Conservation (phyloP, 192 early-diverging fungal genomes). For the Physocladia obscura region DNA sequence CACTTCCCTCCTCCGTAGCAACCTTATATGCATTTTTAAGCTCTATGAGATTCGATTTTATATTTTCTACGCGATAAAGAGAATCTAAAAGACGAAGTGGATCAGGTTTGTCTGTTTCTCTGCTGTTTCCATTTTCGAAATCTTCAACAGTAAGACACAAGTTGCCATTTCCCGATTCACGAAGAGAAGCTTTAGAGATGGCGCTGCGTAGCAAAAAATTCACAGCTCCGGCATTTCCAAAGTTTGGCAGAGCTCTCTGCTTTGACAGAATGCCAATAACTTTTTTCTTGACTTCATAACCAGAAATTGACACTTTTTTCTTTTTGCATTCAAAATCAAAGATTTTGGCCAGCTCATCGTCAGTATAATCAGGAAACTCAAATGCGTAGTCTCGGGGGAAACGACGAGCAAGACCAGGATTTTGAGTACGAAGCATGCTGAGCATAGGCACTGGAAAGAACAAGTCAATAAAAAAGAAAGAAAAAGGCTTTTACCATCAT, state of each 20-base stretch:
- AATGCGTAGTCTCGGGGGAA: slow-evolving; percentile 42
- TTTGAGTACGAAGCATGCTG: slow-evolving; percentile 39
- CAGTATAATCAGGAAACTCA: slow-evolving; percentile 38
- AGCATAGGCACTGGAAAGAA: slow-evolving; percentile 31
- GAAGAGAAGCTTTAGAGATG: slow-evolving; percentile 31
- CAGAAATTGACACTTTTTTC: slow-evolving; percentile 15
- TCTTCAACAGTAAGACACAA: slow-evolving; percentile 28
- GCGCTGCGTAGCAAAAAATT: slow-evolving; percentile 30
- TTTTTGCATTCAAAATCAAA: slow-evolving; percentile 22
- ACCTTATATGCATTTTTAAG: slow-evolving; percentile 27
- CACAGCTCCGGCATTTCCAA: slow-evolving; percentile 44
- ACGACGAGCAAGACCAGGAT: slow-evolving; percentile 39
- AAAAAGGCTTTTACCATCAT: slow-evolving; percentile 26
- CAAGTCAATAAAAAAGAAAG: neutral
- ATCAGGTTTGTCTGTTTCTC: neutral
- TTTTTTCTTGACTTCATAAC: slow-evolving; percentile 21
- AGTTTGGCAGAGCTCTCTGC: slow-evolving; percentile 40
- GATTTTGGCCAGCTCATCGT: slow-evolving; percentile 31
- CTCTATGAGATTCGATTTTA: slow-evolving; percentile 23
- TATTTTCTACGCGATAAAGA: slow-evolving; percentile 27
- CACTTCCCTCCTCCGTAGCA: slow-evolving; percentile 24
- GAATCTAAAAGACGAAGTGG: slow-evolving; percentile 28
- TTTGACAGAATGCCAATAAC: slow-evolving; percentile 27
- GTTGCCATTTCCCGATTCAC: neutral
- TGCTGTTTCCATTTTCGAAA: too few relatives aligned